These are phyloP conservation scores for Sisymbrium irio DNA, from an alignment of 345 rosid species.

Conservation along the genomic window DNA sequence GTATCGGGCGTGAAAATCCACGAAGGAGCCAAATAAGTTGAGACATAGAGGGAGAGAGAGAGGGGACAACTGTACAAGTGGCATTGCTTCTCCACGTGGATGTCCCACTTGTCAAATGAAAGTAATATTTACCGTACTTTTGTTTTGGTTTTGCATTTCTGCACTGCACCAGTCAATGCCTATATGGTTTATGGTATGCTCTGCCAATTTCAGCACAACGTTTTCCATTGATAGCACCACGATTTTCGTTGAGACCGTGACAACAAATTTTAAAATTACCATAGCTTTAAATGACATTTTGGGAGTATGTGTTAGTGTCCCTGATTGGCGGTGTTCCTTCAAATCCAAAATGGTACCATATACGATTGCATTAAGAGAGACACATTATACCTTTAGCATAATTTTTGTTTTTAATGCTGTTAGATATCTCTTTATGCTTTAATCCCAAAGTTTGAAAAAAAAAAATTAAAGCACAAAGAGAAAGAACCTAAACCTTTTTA, in stretches of 20 bases:
- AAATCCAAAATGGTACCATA: background rate
- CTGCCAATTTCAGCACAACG: conserved; percentile 20
- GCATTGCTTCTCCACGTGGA: conserved; percentile 27
- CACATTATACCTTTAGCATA: background rate
- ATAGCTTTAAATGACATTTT: background rate
- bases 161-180: background rate
- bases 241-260: background rate
- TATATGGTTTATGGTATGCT: background rate
- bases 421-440: background rate
- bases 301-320: background rate
- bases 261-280: background rate
- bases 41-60: background rate
- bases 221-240: background rate
- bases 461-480: background rate
- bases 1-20: conserved; percentile 30
- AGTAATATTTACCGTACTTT: background rate
- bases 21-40: conserved; percentile 12
- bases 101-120: conserved; percentile 32
- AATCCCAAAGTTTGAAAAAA: background rate
- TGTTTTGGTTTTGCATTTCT: conserved; percentile 1
- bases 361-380: background rate
- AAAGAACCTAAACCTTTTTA: background rate
- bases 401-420: background rate
- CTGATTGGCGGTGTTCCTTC: background rate
- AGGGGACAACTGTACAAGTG: conserved; percentile 34